A percentile compares a stretch with the other conserved stretches of the same genome.
Evolutionary conservation across 108 stramenopile genomes (phyloP).

Genomic region (Conticribra guillardii): DNA sequence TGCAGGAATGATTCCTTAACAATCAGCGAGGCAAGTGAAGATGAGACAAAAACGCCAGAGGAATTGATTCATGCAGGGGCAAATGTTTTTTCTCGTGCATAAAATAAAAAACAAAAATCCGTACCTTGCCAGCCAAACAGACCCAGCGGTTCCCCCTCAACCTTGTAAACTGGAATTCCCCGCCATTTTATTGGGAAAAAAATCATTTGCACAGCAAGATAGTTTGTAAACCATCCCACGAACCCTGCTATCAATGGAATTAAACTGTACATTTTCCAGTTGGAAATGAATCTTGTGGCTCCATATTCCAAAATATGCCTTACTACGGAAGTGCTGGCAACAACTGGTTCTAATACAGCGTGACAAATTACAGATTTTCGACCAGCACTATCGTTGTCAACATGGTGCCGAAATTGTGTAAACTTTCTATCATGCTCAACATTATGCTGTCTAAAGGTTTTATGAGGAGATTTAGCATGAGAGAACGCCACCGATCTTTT

Average conservation of each 20-base stretch:
- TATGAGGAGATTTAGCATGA: conserved; percentile 2
- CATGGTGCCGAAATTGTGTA: background rate
- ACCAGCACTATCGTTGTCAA: background rate
- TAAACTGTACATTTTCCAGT: conserved; percentile 50
- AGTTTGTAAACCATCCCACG: conserved; percentile 72
- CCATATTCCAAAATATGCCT: conserved; percentile 29
- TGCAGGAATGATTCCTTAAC: conserved; percentile 46
- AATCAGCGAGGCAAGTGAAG: background rate
- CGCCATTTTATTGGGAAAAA: conserved; percentile 59
- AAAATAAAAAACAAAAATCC: background rate
- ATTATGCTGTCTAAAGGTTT: background rate
- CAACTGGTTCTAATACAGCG: conserved; percentile 34
- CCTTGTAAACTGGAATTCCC: conserved; percentile 48
- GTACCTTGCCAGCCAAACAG: conserved; percentile 58
- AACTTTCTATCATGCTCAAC: background rate
- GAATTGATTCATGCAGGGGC: no score
- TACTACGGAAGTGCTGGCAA: conserved; percentile 26
- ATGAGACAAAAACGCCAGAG: background rate
- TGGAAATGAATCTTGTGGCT: conserved; percentile 42
- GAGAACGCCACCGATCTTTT: conserved; percentile 6
- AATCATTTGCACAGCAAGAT: conserved; percentile 62
- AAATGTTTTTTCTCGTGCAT: no score
- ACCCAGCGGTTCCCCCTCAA: conserved; percentile 58
- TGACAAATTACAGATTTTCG: conserved; percentile 15
- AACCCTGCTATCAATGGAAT: conserved; percentile 55